A percentile compares a stretch with the other conserved stretches of the same genome.
These are phyloP conservation scores for Vitis rupestris DNA, from an alignment of 164 flowering plant genomes.

Conservation along the genomic window DNA sequence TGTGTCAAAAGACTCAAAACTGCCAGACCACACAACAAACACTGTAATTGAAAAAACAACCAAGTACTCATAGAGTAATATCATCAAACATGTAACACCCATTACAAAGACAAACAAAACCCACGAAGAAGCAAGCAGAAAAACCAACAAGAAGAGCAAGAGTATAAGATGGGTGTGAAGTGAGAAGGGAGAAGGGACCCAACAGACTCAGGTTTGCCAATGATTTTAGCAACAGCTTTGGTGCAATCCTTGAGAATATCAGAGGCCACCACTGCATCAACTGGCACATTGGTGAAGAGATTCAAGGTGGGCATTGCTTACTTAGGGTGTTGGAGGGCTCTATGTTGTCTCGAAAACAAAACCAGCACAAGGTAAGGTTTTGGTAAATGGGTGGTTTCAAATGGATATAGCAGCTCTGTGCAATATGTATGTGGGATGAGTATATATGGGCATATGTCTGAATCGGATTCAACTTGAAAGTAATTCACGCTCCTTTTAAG, in stretches of 20 bases:
- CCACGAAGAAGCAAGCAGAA: background rate
- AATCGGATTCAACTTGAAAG: too few relatives aligned
- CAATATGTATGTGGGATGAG: too few relatives aligned
- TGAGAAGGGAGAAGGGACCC: slow-evolving; percentile 1
- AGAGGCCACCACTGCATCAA: slow-evolving; percentile 73
- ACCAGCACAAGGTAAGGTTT: background rate
- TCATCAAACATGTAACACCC: slow-evolving; percentile 37
- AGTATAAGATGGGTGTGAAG: background rate
- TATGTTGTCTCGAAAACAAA: background rate
- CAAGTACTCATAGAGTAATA: slow-evolving; percentile 17
- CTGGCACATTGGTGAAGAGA: slow-evolving; percentile 77
- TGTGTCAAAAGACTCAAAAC: too few relatives aligned
- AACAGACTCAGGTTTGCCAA: slow-evolving; percentile 95
- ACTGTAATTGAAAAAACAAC: background rate
- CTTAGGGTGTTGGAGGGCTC: too few relatives aligned
- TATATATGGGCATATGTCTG: too few relatives aligned
- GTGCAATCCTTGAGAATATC: slow-evolving; percentile 93
- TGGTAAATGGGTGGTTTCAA: too few relatives aligned
- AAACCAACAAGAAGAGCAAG: background rate
- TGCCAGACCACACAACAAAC: too few relatives aligned
- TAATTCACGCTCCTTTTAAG: too few relatives aligned
- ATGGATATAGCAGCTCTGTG: too few relatives aligned
- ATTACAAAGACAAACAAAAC: background rate
- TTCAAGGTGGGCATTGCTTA: slow-evolving; percentile 79
- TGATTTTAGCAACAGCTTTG: slow-evolving; percentile 83